These are phyloP conservation scores for Zea luxurians DNA, from an alignment of 176 grass and related monocot species.

Conservation along the genomic window DNA sequence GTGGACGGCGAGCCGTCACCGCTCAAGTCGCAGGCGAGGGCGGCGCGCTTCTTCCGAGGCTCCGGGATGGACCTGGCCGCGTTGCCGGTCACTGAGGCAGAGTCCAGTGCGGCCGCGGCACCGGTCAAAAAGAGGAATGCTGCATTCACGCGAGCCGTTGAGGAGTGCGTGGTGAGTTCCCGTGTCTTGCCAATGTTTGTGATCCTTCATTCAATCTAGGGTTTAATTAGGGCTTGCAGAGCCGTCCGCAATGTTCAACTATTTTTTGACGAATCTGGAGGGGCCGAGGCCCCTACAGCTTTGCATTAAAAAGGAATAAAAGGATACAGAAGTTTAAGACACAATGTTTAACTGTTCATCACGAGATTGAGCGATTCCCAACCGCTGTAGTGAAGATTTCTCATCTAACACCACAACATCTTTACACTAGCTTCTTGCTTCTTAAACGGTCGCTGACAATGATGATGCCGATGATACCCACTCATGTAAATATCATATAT, in stretches of 20 bases:
- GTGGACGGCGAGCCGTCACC: slow-evolving; percentile 81
- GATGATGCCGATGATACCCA: slow-evolving; percentile 31
- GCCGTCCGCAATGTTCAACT: slow-evolving; percentile 46
- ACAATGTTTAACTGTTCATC: slow-evolving; percentile 48
- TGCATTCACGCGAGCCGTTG: slow-evolving; percentile 50
- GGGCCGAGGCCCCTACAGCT: too few species aligned
- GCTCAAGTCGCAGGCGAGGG: slow-evolving; percentile 80
- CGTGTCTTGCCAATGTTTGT: not conserved
- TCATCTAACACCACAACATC: slow-evolving; percentile 22
- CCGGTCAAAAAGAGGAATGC: slow-evolving; percentile 50
- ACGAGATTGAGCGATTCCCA: slow-evolving; percentile 18
- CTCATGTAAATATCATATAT: slow-evolving; percentile 55
- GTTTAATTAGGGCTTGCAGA: slow-evolving; percentile 9
- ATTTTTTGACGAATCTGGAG: not conserved
- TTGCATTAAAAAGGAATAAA: too few species aligned
- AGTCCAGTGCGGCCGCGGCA: slow-evolving; percentile 17
- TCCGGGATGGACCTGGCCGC: slow-evolving; percentile 60
- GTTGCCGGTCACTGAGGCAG: slow-evolving; percentile 37
- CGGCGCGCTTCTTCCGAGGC: slow-evolving; percentile 72
- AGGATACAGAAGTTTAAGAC: too few species aligned
- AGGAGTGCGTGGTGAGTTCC: slow-evolving; percentile 63
- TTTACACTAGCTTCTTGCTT: slow-evolving; percentile 34
- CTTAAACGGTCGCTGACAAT: slow-evolving; percentile 26
- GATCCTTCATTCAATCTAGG: not conserved
- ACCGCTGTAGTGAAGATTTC: slow-evolving; percentile 14